A percentile compares a stretch with the other conserved stretches of the same genome.
Evolutionary conservation across 148 eudicot species (phyloP).

Genomic region (Rhododendron henanense): DNA sequence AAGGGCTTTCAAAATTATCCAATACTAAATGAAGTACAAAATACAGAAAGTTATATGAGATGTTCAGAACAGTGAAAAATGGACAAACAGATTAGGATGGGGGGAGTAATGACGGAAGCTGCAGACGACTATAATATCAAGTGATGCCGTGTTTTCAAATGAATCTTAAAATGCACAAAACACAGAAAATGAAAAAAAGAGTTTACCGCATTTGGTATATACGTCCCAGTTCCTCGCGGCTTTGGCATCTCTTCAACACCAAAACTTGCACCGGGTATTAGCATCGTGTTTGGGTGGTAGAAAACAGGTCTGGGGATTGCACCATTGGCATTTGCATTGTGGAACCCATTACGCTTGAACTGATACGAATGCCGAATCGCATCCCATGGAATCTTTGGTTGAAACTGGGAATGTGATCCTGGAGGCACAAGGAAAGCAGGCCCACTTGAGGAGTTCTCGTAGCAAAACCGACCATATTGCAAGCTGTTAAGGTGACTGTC

Average conservation of each 20-base stretch:
- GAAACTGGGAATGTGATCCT: constrained; percentile 28
- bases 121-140: not conserved
- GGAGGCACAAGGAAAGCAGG: constrained; percentile 37
- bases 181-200: not conserved
- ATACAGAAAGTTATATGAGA: not conserved
- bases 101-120: not conserved
- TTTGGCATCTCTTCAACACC: constrained; percentile 56
- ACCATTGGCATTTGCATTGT: constrained; percentile 47
- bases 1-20: not conserved
- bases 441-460: constrained; percentile 28
- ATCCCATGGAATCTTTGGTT: constrained; percentile 48
- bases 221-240: constrained; percentile 74
- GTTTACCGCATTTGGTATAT: constrained; percentile 72
- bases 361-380: constrained; percentile 28
- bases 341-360: constrained; percentile 41
- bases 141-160: not conserved
- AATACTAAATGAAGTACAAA: not conserved
- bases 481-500: constrained; percentile 43
- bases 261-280: constrained; percentile 36
- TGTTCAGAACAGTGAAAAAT: not conserved
- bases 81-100: not conserved
- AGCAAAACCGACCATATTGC: constrained; percentile 52
- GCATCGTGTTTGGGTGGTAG: constrained; percentile 30
- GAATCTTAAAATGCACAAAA: not conserved
- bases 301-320: constrained; percentile 41